Conservation (phyloP, 495 filamentous ascomycete genomes). For the Lichenothelia convexa region DNA sequence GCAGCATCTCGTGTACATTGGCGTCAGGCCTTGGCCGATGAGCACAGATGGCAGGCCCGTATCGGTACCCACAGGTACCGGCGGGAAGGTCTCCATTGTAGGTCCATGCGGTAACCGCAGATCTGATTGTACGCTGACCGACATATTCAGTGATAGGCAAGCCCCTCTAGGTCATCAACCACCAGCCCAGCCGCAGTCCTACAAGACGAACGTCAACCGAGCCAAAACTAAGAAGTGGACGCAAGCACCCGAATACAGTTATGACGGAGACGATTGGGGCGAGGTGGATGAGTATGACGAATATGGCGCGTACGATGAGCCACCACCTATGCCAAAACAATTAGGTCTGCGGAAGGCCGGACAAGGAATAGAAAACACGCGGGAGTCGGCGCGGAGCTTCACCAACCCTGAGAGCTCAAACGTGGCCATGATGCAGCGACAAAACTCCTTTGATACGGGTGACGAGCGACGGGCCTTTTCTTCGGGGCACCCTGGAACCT, state of each 20-base stretch:
- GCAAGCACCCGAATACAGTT: constrained; percentile 69
- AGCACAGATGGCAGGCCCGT: too few relatives aligned
- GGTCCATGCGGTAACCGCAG: constrained; percentile 12
- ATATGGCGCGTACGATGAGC: constrained; percentile 35
- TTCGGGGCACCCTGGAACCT: constrained; percentile 1
- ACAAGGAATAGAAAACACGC: constrained; percentile 9
- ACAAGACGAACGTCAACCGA: constrained; percentile 70
- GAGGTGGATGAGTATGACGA: constrained; percentile 67
- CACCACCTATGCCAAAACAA: constrained; percentile 27
- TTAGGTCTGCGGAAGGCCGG: constrained; percentile 23
- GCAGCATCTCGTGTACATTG: too few relatives aligned
- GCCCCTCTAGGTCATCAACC: constrained; percentile 13
- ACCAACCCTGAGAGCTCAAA: constrained; percentile 10
- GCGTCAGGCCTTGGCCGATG: too few relatives aligned
- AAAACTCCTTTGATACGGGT: constrained; percentile 31
- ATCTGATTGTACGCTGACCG: not conserved
- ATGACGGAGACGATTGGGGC: constrained; percentile 91
- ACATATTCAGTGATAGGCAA: constrained; percentile 17
- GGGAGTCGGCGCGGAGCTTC: constrained; percentile 10
- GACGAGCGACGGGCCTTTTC: constrained; percentile 24
- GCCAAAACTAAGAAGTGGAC: constrained; percentile 91
- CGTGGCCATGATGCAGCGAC: not conserved
- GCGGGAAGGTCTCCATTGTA: too few relatives aligned
- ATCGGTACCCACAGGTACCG: too few relatives aligned
- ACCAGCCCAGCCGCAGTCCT: constrained; percentile 32